Evolutionary conservation across 345 rosid species (phyloP).

Genomic region (Atalantia buxifolia): DNA sequence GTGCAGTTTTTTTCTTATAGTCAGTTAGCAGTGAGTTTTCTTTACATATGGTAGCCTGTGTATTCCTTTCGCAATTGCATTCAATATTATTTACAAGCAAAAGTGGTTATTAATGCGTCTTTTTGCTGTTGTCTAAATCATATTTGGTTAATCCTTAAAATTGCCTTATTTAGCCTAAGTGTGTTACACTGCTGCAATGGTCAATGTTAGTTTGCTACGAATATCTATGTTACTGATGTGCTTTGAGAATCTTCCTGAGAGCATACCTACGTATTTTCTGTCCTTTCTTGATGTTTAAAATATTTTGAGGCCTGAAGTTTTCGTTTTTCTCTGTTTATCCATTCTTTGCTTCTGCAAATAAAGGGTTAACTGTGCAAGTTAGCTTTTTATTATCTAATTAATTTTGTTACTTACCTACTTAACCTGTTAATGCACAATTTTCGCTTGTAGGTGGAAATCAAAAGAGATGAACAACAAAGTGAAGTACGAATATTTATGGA

Average conservation of each 20-base stretch:
- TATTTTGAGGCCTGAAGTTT: neutral
- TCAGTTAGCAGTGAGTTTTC: neutral
- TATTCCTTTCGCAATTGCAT: neutral
- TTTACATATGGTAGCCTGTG: neutral
- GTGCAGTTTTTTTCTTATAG: neutral
- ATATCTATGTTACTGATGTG: neutral
- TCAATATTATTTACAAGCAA: neutral
- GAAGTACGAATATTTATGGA: constrained; percentile 83
- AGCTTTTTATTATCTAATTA: neutral
- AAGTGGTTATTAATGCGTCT: neutral
- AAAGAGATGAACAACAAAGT: constrained; percentile 55
- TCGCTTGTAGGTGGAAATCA: constrained; percentile 70
- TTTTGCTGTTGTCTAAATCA: neutral
- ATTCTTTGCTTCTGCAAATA: neutral
- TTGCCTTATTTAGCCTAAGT: neutral
- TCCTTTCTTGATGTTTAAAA: neutral
- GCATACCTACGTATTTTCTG: neutral
- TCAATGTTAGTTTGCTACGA: neutral
- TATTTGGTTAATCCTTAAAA: neutral
- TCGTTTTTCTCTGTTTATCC: neutral
- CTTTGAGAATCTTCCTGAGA: neutral
- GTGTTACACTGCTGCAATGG: neutral
- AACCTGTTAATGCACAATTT: neutral
- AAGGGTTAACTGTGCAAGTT: neutral
- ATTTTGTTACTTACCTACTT: neutral